These are phyloP conservation scores for Apiotrichum laibachii DNA, from an alignment of 1,284 basidiomycete species.

Conservation along the genomic window DNA sequence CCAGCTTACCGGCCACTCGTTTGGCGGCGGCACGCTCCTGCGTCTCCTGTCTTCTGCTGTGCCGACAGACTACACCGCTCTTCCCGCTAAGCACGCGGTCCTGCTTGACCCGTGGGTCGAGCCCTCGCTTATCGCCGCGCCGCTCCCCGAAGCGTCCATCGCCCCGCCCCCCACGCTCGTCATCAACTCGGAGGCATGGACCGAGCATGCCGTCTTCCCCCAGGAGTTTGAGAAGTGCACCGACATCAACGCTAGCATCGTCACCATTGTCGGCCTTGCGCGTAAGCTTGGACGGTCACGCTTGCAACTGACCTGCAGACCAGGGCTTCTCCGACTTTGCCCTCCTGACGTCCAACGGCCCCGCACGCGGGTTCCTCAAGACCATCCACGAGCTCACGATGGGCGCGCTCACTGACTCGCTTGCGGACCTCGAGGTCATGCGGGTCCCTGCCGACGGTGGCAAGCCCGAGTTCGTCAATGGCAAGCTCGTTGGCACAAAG, in stretches of 20 bases:
- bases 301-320: slow-evolving; percentile 24
- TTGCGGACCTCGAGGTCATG: slow-evolving; percentile 19
- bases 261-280: slow-evolving; percentile 37
- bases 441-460: slow-evolving; percentile 7
- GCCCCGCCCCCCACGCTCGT: slow-evolving; percentile 56
- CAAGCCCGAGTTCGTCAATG: slow-evolving; percentile 22
- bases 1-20: slow-evolving; percentile 67
- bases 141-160: slow-evolving; percentile 3
- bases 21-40: slow-evolving; percentile 66
- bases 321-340: slow-evolving; percentile 48
- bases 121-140: slow-evolving; percentile 61
- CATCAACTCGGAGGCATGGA: slow-evolving; percentile 71
- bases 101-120: slow-evolving; percentile 77
- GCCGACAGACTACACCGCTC: slow-evolving; percentile 36
- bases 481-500: slow-evolving; percentile 2
- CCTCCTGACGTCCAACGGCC: slow-evolving; percentile 24
- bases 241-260: slow-evolving; percentile 32
- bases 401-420: slow-evolving; percentile 28
- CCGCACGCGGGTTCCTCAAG: slow-evolving; percentile 22
- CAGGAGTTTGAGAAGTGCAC: slow-evolving; percentile 57
- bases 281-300: slow-evolving; percentile 36
- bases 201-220: slow-evolving; percentile 66
- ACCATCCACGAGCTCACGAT: slow-evolving; percentile 38
- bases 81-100: slow-evolving; percentile 58
- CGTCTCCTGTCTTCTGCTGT: slow-evolving; percentile 19